Conservation (phyloP, 306 rosid genomes). For the Urtica urens region DNA sequence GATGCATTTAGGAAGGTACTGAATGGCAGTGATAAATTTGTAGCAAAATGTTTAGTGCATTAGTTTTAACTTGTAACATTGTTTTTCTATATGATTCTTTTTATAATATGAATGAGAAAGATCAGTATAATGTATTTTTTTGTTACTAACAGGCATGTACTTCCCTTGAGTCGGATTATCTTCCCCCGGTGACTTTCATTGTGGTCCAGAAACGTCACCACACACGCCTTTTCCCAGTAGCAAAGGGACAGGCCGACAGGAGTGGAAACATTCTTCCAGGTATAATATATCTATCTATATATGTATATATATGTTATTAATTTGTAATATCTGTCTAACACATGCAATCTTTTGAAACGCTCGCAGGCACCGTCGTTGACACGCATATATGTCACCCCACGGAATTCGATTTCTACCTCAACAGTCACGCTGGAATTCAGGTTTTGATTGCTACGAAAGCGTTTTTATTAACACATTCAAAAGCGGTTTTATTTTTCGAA, state of each 20-base stretch:
- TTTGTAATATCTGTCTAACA: background rate
- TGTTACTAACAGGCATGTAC: slow-evolving; percentile 70
- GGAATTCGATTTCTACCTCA: slow-evolving; percentile 59
- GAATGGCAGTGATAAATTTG: too few species aligned
- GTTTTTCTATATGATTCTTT: too few species aligned
- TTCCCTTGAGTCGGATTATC: slow-evolving; percentile 33
- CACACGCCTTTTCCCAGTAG: slow-evolving; percentile 51
- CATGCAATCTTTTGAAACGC: background rate
- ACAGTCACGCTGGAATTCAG: slow-evolving; percentile 82
- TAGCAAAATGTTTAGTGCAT: too few species aligned
- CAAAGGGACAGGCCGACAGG: slow-evolving; percentile 18
- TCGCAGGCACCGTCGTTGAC: slow-evolving; percentile 70
- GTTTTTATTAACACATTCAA: background rate
- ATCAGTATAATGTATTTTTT: background rate
- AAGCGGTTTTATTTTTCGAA: background rate
- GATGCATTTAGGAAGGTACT: slow-evolving; percentile 77
- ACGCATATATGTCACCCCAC: slow-evolving; percentile 52
- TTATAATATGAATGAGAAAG: too few species aligned
- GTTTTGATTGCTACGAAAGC: slow-evolving; percentile 14
- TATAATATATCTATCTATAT: background rate
- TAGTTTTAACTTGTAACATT: too few species aligned
- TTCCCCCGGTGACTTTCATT: slow-evolving; percentile 47
- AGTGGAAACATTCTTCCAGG: slow-evolving; percentile 87
- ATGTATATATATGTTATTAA: background rate
- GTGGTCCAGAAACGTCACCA: slow-evolving; percentile 80